Evolutionary conservation across 371 early-diverging fungal genomes (phyloP).

Genomic region (Lichtheimia ramosa): DNA sequence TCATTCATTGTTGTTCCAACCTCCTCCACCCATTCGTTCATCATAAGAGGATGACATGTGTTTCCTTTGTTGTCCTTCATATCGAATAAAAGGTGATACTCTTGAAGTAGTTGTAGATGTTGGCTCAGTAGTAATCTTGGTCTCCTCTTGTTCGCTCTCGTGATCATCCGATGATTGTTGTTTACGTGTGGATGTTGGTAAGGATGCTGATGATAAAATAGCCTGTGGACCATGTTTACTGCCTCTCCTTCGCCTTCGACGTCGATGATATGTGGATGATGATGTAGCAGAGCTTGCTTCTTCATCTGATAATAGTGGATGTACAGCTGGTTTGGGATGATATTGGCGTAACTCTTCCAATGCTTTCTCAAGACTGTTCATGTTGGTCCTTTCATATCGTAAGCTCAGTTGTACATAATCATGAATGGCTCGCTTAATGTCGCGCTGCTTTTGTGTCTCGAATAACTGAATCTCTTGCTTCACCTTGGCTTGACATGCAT

Average conservation of each 20-base stretch:
- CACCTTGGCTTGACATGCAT: conserved; percentile 45
- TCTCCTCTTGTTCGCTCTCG: conserved; percentile 11
- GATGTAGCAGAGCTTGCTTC: conserved; percentile 9
- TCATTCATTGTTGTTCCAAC: not conserved
- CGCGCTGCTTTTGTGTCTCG: conserved; percentile 51
- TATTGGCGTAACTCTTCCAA: conserved; percentile 42
- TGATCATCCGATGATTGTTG: conserved; percentile 10
- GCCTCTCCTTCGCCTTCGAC: conserved; percentile 24
- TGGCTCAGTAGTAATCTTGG: not conserved
- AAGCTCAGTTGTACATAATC: conserved; percentile 51
- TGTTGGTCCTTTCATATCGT: conserved; percentile 49
- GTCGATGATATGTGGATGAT: conserved; percentile 11
- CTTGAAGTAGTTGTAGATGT: conserved; percentile 4
- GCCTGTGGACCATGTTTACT: conserved; percentile 15
- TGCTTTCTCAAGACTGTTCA: conserved; percentile 51
- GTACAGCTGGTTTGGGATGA: conserved; percentile 13
- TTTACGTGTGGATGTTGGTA: conserved; percentile 37
- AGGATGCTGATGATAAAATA: conserved; percentile 43
- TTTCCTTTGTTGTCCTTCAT: conserved; percentile 13
- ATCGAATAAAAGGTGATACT: conserved; percentile 18
- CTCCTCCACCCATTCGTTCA: conserved; percentile 25
- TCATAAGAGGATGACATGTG: conserved; percentile 45
- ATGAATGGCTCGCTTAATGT: conserved; percentile 43
- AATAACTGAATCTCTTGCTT: conserved; percentile 54
- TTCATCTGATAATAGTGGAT: conserved; percentile 13